Conservation (phyloP, 2,329 filamentous ascomycete species). For the Talaromyces islandicus region DNA sequence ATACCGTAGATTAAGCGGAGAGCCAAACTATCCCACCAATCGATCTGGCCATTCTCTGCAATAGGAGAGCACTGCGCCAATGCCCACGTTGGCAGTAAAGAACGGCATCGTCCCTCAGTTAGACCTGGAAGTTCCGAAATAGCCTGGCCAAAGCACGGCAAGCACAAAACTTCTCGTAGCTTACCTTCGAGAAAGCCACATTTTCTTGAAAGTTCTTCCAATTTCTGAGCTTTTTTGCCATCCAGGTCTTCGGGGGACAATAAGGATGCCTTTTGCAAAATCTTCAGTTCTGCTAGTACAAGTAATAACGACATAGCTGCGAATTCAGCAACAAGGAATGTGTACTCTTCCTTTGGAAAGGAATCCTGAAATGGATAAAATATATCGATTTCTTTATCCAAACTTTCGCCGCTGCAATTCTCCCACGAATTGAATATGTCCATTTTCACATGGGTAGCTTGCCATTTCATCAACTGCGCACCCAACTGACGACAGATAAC, state of each 20-base stretch:
- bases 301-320: background rate
- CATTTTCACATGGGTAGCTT: background rate
- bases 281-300: background rate
- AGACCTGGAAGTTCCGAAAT: constrained; percentile 4
- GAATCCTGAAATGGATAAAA: background rate
- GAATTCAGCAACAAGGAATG: background rate
- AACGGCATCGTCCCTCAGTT: constrained; percentile 9
- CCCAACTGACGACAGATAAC: background rate
- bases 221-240: background rate
- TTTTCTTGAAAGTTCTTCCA: background rate
- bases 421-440: background rate
- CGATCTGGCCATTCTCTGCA: background rate
- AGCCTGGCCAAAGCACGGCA: constrained; percentile 8
- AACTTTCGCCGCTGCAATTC: background rate
- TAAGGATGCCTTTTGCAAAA: background rate
- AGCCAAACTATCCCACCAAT: background rate
- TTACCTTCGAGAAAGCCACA: background rate
- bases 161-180: background rate
- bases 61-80: constrained; percentile 1
- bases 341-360: background rate
- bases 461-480: background rate
- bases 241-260: background rate
- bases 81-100: constrained; percentile 8
- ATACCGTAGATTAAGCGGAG: background rate
- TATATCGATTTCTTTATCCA: background rate